Evolutionary conservation across 2,329 filamentous ascomycete species (phyloP).

Genomic region (Westerdykella aurantiaca): DNA sequence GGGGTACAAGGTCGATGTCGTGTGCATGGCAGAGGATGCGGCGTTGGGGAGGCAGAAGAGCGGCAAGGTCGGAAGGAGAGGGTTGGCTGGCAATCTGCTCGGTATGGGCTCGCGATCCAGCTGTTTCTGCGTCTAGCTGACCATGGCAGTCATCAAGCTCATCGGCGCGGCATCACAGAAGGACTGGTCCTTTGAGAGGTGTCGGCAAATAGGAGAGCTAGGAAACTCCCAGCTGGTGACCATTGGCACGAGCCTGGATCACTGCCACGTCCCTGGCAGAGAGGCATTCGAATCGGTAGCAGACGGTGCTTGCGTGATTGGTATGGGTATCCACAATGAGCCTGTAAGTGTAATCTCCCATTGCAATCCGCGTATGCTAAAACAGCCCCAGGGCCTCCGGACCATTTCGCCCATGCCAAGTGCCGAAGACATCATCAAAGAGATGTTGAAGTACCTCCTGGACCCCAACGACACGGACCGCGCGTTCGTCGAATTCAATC

Average conservation of each 20-base stretch:
- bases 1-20: conserved; percentile 43
- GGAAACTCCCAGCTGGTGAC: conserved; percentile 45
- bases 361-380: neutral
- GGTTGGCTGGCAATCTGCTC: conserved; percentile 47
- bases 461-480: conserved; percentile 45
- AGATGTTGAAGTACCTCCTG: conserved; percentile 46
- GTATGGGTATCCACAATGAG: conserved; percentile 50
- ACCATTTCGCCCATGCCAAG: conserved; percentile 45
- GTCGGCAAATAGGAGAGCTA: conserved; percentile 41
- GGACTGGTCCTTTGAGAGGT: conserved; percentile 42
- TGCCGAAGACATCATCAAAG: conserved; percentile 44
- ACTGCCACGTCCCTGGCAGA: conserved; percentile 49
- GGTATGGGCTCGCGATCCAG: conserved; percentile 17
- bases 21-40: conserved; percentile 47
- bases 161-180: conserved; percentile 43
- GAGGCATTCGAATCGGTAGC: conserved; percentile 47
- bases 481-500: conserved; percentile 45
- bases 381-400: conserved; percentile 35
- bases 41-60: conserved; percentile 46
- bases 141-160: conserved; percentile 41
- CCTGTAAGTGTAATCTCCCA: conserved; percentile 31
- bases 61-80: conserved; percentile 45
- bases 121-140: conserved; percentile 6
- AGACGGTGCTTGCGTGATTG: conserved; percentile 35
- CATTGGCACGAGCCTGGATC: conserved; percentile 48